phyloP scores from a whole-genome alignment of 225 moss, liverwort and hornwort species.

The Antitrichia curtipendula region DNA sequence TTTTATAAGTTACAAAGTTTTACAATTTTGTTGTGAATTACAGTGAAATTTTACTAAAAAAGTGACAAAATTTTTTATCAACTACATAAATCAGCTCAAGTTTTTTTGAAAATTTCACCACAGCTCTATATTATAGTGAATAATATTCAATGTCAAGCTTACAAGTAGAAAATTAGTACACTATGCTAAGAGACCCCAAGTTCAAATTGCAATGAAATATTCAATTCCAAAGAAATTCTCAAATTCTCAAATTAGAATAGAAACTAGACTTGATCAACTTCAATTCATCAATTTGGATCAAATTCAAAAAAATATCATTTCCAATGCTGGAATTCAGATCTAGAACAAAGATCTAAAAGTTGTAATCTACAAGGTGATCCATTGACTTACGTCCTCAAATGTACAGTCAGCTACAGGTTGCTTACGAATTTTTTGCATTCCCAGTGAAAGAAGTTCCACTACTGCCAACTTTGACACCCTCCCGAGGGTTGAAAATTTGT shows the following conservation, averaged over 20 bases:
- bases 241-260: not conserved
- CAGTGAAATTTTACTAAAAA: rapidly evolving
- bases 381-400: no score
- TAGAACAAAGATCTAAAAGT: not conserved
- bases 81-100: not conserved
- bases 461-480: no score
- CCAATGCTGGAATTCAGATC: not conserved
- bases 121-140: not conserved
- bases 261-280: not conserved
- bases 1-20: not conserved
- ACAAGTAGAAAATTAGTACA: not conserved
- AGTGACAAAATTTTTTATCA: not conserved
- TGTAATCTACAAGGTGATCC: not conserved
- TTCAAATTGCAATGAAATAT: not conserved
- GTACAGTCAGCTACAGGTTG: no score
- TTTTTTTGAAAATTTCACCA: not conserved
- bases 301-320: not conserved
- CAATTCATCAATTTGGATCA: no score
- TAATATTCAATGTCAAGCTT: no score
- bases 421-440: no score
- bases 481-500: no score
- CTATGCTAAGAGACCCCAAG: rapidly evolving
- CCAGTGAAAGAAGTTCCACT: no score
- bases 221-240: not conserved
- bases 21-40: not conserved